Evolutionary conservation across 1,284 basidiomycete species (phyloP).

Genomic region (Sanghuangporus baumii): DNA sequence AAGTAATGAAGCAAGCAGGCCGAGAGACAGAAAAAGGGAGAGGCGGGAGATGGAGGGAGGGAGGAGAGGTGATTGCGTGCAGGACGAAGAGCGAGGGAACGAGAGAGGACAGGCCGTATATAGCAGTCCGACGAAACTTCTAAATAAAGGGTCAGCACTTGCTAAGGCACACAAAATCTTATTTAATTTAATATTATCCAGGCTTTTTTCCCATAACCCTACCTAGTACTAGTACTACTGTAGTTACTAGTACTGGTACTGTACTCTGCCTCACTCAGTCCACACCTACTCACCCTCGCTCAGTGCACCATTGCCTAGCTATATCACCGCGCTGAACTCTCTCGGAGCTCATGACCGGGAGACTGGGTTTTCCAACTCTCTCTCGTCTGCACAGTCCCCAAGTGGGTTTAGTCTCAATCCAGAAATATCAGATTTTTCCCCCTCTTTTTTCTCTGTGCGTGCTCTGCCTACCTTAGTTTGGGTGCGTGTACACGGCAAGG

Average conservation of each 20-base stretch:
- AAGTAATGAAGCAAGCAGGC: background rate
- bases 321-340: background rate
- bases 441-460: background rate
- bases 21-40: background rate
- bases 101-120: background rate
- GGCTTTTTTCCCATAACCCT: background rate
- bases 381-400: no score
- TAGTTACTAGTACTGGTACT: background rate
- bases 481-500: background rate
- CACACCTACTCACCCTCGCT: background rate
- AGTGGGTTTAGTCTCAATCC: background rate
- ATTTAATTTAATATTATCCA: background rate
- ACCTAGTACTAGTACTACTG: no score
- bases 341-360: no score
- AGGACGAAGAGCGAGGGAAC: background rate
- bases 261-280: background rate
- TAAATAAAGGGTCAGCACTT: background rate
- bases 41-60: background rate
- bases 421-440: background rate
- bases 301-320: background rate
- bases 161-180: background rate
- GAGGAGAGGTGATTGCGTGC: background rate
- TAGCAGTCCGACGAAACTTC: background rate
- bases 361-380: no score
- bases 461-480: background rate